Conservation (phyloP, 2,329 filamentous ascomycete genomes). For the Fusarium udum region DNA sequence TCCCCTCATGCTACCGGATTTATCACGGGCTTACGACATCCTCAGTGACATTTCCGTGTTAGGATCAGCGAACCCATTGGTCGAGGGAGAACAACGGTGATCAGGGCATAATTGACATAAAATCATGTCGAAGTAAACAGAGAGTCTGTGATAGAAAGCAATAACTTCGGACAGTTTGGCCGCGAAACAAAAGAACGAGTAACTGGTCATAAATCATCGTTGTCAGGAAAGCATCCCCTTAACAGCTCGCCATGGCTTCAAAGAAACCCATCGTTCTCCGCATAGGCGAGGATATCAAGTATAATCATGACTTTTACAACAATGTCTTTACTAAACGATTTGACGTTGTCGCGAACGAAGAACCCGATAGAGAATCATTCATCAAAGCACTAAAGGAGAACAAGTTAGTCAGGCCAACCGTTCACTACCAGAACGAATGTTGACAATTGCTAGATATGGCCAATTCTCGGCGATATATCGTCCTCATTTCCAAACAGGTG, state of each 20-base stretch:
- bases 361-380: conserved; percentile 50
- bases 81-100: too few relatives aligned
- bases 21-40: not conserved
- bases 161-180: not conserved
- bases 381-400: conserved; percentile 53
- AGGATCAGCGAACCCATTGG: not conserved
- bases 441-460: conserved; percentile 24
- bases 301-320: conserved; percentile 55
- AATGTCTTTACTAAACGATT: conserved; percentile 52
- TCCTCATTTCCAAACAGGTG: conserved; percentile 69
- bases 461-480: conserved; percentile 57
- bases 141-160: not conserved
- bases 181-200: too few relatives aligned
- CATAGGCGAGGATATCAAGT: conserved; percentile 58
- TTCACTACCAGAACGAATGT: too few relatives aligned
- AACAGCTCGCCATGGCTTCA: conserved; percentile 3
- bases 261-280: conserved; percentile 31
- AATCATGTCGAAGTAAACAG: not conserved
- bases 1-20: not conserved
- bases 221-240: not conserved
- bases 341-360: conserved; percentile 51
- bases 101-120: not conserved
- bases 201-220: not conserved
- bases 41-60: not conserved
- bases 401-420: conserved; percentile 8